Percentiles rank a stretch among this genome's conserved stretches.
Evolutionary conservation across 2,329 filamentous ascomycete genomes (phyloP).

Genomic region (Karstenula rhodostoma): DNA sequence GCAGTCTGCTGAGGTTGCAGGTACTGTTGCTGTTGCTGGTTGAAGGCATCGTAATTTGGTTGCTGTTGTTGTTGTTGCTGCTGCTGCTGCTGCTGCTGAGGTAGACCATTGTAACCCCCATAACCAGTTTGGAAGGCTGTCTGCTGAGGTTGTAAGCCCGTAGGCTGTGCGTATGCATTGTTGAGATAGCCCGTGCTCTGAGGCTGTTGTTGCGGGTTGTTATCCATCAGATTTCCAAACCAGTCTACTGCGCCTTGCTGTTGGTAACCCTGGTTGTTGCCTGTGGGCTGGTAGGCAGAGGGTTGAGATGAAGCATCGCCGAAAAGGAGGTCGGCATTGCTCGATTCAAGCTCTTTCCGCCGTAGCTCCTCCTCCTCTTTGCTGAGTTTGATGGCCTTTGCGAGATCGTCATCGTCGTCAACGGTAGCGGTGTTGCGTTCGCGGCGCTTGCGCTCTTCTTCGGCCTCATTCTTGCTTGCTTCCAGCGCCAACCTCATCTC

Average conservation of each 20-base stretch:
- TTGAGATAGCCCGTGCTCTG: slow-evolving; percentile 74
- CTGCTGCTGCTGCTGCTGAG: slow-evolving; percentile 53
- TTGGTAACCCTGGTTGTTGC: slow-evolving; percentile 96
- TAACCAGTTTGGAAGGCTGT: slow-evolving; percentile 76
- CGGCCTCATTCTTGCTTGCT: slow-evolving; percentile 93
- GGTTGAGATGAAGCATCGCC: slow-evolving; percentile 74
- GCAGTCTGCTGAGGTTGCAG: slow-evolving; percentile 57
- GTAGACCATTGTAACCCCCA: slow-evolving; percentile 64
- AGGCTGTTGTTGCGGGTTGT: slow-evolving; percentile 65
- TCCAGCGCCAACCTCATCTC: slow-evolving; percentile 92
- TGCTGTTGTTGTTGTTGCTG: slow-evolving; percentile 61
- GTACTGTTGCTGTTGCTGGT: slow-evolving; percentile 40
- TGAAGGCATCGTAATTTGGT: slow-evolving; percentile 71
- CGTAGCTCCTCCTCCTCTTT: slow-evolving; percentile 92
- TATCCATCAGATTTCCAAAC: slow-evolving; percentile 93
- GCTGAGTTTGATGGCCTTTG: slow-evolving; percentile 93
- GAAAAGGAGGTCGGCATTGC: slow-evolving; percentile 86
- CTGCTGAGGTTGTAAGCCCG: slow-evolving; percentile 70
- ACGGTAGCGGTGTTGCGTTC: slow-evolving; percentile 57
- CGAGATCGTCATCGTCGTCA: slow-evolving; percentile 82
- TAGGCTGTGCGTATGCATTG: slow-evolving; percentile 77
- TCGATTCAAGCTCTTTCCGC: slow-evolving; percentile 84
- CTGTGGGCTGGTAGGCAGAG: slow-evolving; percentile 79
- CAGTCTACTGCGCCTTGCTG: slow-evolving; percentile 97
- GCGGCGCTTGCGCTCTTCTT: slow-evolving; percentile 83